phyloP scores from a whole-genome alignment of 768 basidiomycete genomes.

The Tubosaeta brunneosetosa region DNA sequence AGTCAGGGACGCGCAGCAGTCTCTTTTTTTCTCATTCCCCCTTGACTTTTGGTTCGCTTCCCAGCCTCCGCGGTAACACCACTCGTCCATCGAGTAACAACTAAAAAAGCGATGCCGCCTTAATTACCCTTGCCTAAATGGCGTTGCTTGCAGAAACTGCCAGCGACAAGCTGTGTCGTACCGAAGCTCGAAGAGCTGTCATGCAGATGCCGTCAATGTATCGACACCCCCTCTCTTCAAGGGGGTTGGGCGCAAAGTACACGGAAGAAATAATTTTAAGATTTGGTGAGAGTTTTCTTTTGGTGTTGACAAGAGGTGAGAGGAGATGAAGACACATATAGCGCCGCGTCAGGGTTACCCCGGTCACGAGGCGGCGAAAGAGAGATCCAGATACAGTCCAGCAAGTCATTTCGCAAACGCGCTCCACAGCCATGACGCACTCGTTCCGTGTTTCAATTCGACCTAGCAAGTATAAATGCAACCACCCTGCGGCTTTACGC shows the following conservation, averaged over 20 bases:
- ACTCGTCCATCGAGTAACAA: background rate
- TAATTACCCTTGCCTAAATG: constrained; percentile 25
- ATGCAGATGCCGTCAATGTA: constrained; percentile 13
- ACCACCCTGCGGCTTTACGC: background rate
- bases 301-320: background rate
- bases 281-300: background rate
- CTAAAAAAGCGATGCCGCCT: constrained; percentile 20
- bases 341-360: background rate
- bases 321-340: background rate
- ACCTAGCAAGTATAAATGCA: background rate
- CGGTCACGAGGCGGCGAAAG: background rate
- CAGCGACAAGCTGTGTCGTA: constrained; percentile 3
- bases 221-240: background rate
- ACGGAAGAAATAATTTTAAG: background rate
- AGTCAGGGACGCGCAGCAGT: background rate
- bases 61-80: constrained; percentile 16
- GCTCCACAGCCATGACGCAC: background rate
- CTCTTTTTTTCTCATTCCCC: no score
- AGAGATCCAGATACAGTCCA: no score
- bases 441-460: background rate
- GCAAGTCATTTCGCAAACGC: no score
- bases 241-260: background rate
- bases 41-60: no score
- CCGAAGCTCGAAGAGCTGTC: constrained; percentile 2
- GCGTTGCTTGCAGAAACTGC: constrained; percentile 9